Conservation (phyloP, 2,329 filamentous ascomycete genomes). For the Aspergillus versicolor region DNA sequence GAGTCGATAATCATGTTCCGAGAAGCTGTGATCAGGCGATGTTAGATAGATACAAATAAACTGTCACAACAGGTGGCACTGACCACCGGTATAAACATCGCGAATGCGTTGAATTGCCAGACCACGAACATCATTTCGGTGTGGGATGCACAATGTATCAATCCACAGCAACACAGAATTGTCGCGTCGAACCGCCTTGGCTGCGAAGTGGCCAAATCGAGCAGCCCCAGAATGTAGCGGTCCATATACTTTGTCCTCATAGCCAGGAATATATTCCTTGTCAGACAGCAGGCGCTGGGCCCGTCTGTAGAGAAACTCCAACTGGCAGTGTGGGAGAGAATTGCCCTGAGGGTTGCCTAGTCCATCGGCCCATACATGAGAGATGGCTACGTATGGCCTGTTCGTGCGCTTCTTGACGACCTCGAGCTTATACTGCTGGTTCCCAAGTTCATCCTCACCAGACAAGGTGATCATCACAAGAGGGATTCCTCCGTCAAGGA, state of each 20-base stretch:
- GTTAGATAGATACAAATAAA: no score
- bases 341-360: neutral
- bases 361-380: conserved; percentile 1
- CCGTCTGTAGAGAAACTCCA: neutral
- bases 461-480: neutral
- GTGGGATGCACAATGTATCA: conserved; percentile 1
- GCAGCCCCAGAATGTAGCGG: neutral
- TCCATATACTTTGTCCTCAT: neutral
- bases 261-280: neutral
- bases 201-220: neutral
- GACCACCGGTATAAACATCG: neutral
- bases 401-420: neutral
- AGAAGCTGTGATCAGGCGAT: neutral
- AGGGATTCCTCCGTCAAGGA: neutral
- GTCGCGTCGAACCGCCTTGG: neutral
- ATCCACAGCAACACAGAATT: conserved; percentile 1
- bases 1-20: neutral
- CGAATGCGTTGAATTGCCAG: conserved; percentile 1
- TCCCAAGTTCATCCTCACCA: neutral
- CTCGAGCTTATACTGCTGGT: neutral
- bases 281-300: neutral
- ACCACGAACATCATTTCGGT: neutral
- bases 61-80: neutral
- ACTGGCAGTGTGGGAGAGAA: neutral
- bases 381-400: neutral